Evolutionary conservation across 2,329 filamentous ascomycete genomes (phyloP), one percentile per base, ranked within the genome.

Genomic region (Drechslerella coelobrocha): DNA sequence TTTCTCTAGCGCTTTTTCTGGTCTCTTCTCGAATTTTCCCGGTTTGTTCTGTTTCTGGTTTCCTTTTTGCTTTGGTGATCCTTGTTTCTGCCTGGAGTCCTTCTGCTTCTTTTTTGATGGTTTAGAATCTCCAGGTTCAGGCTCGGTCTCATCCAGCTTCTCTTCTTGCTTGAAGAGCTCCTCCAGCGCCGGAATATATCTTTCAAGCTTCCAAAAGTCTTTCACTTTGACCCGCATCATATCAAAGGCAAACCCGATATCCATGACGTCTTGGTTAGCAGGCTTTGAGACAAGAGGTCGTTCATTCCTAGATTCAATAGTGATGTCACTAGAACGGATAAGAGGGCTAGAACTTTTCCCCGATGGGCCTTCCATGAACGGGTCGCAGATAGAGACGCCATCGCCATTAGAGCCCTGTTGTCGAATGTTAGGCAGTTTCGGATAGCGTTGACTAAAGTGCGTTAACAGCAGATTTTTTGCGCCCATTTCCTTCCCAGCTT

Each of bases 371-470:
- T 74, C 73, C 21, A 63, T 72, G 39, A 77, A 79, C 0, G 73
- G 75, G 23, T 77, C 77, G 26, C 61, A 60, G 24, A 71, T 51
- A 6, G 62, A 48, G 48, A 21, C 74, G 51, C 47, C 76, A 69
- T 73, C 61, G 1, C 37, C 61, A 43, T 75, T 43, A 5, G 57
- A 76, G n/a, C 73, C 63, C n/a, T 78, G 77, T 29, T 76, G 74
- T 56, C 84, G 81, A 2, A 85, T 78, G 1, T 83, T 80, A 1
- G 84, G 87, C 31, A 86, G 82, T 79, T 93, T 93, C 76, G 91
- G 89, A 79, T 99, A 99, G 6, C 94, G 84, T 81, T 99, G 94
- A 61, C 88, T 92, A 80, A 99, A 99, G 78, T 99, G 94, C 6
- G 94, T 99, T 52, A 99, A 83, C 61, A 99, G 81, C 14, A 94